These are phyloP conservation scores for Escallonia herrerae DNA, from an alignment of 129 eudicot species.

Conservation along the genomic window DNA sequence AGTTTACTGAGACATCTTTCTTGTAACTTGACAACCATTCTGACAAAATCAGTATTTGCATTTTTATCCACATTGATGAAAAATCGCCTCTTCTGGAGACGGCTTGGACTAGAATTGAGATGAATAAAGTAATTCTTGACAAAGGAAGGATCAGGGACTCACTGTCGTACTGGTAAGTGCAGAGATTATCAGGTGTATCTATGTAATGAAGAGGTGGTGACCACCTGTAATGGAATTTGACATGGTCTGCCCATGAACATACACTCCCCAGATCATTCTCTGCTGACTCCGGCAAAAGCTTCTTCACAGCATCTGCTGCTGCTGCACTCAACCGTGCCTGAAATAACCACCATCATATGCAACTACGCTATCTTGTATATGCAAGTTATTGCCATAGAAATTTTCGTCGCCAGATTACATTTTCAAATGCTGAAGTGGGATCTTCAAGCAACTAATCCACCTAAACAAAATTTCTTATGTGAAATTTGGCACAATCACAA, in stretches of 20 bases:
- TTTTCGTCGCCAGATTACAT: too few relatives aligned
- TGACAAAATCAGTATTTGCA: too few relatives aligned
- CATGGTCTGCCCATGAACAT: slow-evolving; percentile 76
- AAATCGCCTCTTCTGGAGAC: too few relatives aligned
- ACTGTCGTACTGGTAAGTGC: slow-evolving; percentile 66
- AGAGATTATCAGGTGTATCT: slow-evolving; percentile 71
- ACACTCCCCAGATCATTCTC: slow-evolving; percentile 52
- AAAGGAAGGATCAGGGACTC: not conserved
- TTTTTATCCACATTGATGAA: not conserved
- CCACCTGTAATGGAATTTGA: slow-evolving; percentile 73
- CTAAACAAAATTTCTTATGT: too few relatives aligned
- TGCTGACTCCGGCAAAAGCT: slow-evolving; percentile 43
- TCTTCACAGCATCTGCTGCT: slow-evolving; percentile 53
- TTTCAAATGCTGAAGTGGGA: too few relatives aligned
- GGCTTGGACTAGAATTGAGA: too few relatives aligned
- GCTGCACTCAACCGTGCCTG: slow-evolving; percentile 55
- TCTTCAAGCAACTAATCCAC: too few relatives aligned
- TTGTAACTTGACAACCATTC: too few relatives aligned
- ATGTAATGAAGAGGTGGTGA: slow-evolving; percentile 74
- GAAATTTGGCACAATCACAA: too few relatives aligned
- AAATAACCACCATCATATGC: not conserved
- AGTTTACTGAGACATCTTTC: not conserved
- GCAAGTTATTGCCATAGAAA: too few relatives aligned
- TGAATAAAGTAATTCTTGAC: too few relatives aligned
- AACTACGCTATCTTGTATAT: not conserved